Percentiles rank a stretch among this genome's conserved stretches.
These are phyloP conservation scores for Daldinia bambusicola DNA, from an alignment of 495 filamentous ascomycete species.

Conservation along the genomic window DNA sequence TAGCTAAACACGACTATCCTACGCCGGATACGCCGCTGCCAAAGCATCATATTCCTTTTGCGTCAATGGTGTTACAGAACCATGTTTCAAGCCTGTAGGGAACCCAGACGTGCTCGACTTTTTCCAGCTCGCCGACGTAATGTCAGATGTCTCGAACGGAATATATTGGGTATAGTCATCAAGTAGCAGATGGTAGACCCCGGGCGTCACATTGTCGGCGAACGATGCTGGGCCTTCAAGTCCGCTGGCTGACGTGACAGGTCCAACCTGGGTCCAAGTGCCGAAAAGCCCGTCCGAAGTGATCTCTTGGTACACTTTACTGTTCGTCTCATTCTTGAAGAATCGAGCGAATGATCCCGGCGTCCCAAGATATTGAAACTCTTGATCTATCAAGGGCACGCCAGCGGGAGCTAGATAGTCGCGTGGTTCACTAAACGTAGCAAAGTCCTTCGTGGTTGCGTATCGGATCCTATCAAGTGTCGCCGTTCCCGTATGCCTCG, in stretches of 20 bases:
- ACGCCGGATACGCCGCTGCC: slow-evolving; percentile 43
- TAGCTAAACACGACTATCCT: neutral
- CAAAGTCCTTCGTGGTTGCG: slow-evolving; percentile 48
- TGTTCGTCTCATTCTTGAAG: slow-evolving; percentile 51
- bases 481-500: slow-evolving; percentile 39
- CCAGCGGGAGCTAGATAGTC: slow-evolving; percentile 45
- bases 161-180: slow-evolving; percentile 54
- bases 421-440: slow-evolving; percentile 40
- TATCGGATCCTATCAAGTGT: slow-evolving; percentile 45
- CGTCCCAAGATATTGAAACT: slow-evolving; percentile 48
- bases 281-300: slow-evolving; percentile 52
- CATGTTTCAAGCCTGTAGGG: slow-evolving; percentile 51
- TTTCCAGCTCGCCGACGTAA: slow-evolving; percentile 41
- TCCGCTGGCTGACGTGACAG: slow-evolving; percentile 31
- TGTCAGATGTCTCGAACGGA: slow-evolving; percentile 47
- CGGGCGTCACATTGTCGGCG: slow-evolving; percentile 47
- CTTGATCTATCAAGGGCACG: slow-evolving; percentile 51
- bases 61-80: slow-evolving; percentile 49
- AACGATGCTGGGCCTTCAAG: slow-evolving; percentile 53
- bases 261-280: slow-evolving; percentile 48
- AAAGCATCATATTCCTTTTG: slow-evolving; percentile 46
- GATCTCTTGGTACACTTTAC: slow-evolving; percentile 49
- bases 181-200: slow-evolving; percentile 49
- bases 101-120: slow-evolving; percentile 42
- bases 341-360: slow-evolving; percentile 49